These are phyloP conservation scores for Chaetomium sp. DNA, from an alignment of 2,329 filamentous ascomycete genomes.

Conservation along the genomic window DNA sequence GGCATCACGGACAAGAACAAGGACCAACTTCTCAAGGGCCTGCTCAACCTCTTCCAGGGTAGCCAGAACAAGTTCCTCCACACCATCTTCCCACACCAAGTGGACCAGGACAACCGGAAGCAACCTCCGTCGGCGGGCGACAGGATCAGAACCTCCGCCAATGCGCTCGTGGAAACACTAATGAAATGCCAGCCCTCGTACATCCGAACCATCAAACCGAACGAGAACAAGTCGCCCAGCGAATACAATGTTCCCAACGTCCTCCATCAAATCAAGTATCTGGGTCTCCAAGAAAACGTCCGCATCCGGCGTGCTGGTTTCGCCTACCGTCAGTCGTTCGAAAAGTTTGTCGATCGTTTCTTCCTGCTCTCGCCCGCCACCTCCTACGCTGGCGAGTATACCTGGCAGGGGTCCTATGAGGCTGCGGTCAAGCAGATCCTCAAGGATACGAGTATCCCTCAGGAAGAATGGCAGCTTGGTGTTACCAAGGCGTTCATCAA, in stretches of 20 bases:
- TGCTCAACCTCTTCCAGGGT: slow-evolving; percentile 77
- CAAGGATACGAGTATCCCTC: slow-evolving; percentile 91
- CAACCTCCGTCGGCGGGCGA: slow-evolving; percentile 92
- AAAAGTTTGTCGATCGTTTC: slow-evolving; percentile 97
- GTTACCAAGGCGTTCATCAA: slow-evolving; percentile 98
- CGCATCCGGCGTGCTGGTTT: slow-evolving; percentile 94
- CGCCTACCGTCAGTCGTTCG: slow-evolving; percentile 92
- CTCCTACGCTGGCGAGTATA: slow-evolving; percentile 95
- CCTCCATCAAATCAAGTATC: slow-evolving; percentile 96
- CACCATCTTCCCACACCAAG: slow-evolving; percentile 80
- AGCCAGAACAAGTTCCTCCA: slow-evolving; percentile 85
- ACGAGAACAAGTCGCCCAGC: slow-evolving; percentile 93
- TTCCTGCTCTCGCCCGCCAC: slow-evolving; percentile 91
- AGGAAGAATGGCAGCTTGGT: slow-evolving; percentile 95
- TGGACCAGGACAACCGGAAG: slow-evolving; percentile 92
- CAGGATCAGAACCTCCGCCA: slow-evolving; percentile 90
- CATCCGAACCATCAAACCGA: slow-evolving; percentile 98
- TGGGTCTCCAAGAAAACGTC: slow-evolving; percentile 98
- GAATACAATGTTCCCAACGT: slow-evolving; percentile 93
- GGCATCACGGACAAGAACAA: slow-evolving; percentile 99
- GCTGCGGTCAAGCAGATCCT: slow-evolving; percentile 87
- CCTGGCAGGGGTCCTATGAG: slow-evolving; percentile 83
- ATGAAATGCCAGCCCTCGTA: slow-evolving; percentile 98
- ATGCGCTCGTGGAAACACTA: slow-evolving; percentile 86
- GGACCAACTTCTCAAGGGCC: slow-evolving; percentile 89